Percentiles rank a stretch among this genome's conserved stretches.
phyloP scores from a whole-genome alignment of 2,329 filamentous ascomycete genomes.

The Hypoxylon sp. region DNA sequence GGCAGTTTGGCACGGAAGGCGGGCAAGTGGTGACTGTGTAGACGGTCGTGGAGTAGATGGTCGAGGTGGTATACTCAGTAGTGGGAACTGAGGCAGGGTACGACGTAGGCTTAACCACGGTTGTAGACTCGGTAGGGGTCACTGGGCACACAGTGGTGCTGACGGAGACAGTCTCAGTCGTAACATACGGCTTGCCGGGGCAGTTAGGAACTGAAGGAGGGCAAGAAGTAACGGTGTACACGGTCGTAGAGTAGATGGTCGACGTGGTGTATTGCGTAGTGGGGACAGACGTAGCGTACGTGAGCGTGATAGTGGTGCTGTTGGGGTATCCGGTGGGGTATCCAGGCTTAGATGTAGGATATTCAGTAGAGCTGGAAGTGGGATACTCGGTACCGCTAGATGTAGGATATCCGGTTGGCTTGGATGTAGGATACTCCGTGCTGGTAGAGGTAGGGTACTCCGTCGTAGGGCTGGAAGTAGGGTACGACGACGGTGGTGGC shows the following conservation, averaged over 20 bases:
- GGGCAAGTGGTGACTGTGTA: constrained; percentile 9
- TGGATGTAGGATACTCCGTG: constrained; percentile 2
- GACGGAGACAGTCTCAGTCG: constrained; percentile 24
- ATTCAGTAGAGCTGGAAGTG: constrained; percentile 2
- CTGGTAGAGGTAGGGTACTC: not conserved
- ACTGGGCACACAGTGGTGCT: constrained; percentile 32
- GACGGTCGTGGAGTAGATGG: constrained; percentile 4
- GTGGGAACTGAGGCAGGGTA: constrained; percentile 9
- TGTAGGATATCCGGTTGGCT: constrained; percentile 11
- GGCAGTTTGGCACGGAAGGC: constrained; percentile 4
- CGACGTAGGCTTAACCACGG: constrained; percentile 3
- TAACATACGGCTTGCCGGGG: constrained; percentile 28
- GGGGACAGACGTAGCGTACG: constrained; percentile 3
- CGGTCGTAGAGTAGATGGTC: constrained; percentile 32
- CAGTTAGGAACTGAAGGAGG: constrained; percentile 32
- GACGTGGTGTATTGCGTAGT: constrained; percentile 31
- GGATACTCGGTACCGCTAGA: not conserved
- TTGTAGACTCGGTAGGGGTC: constrained; percentile 7
- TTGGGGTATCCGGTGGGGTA: not conserved
- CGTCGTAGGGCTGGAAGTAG: constrained; percentile 9
- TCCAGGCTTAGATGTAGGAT: constrained; percentile 9
- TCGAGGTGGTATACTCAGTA: constrained; percentile 9
- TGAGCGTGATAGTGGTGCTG: constrained; percentile 6
- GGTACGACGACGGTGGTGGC: not conserved
- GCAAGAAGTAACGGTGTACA: constrained; percentile 35